Percentiles rank a stretch among this genome's conserved stretches.
Evolutionary conservation across 768 basidiomycete genomes (phyloP).

Genomic region (Rhizopogon roseolus): DNA sequence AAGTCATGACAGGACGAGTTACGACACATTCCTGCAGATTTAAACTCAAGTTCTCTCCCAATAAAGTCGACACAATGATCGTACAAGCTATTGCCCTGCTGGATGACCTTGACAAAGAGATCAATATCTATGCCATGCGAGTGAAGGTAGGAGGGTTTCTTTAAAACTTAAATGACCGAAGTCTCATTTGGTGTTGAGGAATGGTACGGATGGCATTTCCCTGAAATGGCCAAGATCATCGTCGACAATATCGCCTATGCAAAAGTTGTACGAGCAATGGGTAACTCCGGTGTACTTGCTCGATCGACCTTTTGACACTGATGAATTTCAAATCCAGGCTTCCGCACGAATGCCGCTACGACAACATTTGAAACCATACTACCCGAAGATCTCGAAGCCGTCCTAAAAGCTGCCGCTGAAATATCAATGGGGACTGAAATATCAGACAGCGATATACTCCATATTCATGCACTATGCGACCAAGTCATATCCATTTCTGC

Average conservation of each 20-base stretch:
- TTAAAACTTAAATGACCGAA: neutral
- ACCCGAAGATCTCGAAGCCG: constrained; percentile 94
- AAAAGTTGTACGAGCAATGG: constrained; percentile 90
- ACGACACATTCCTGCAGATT: constrained; percentile 49
- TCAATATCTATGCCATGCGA: constrained; percentile 99
- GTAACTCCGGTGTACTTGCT: constrained; percentile 32
- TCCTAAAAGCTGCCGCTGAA: constrained; percentile 92
- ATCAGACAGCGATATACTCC: constrained; percentile 92
- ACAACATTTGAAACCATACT: constrained; percentile 88
- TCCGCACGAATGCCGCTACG: constrained; percentile 87
- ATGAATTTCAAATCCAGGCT: constrained; percentile 44
- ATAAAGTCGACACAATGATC: constrained; percentile 99
- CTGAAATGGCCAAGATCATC: constrained; percentile 98
- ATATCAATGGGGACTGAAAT: constrained; percentile 99
- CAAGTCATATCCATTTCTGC: constrained; percentile 96
- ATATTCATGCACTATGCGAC: constrained; percentile 95
- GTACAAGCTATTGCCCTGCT: constrained; percentile 97
- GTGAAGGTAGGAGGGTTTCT: constrained; percentile 68
- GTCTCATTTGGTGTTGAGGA: constrained; percentile 49
- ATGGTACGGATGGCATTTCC: constrained; percentile 99
- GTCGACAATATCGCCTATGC: constrained; percentile 97
- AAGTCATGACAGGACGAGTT: constrained; percentile 4
- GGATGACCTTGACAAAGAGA: constrained; percentile 98
- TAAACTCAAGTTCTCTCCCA: constrained; percentile 99
- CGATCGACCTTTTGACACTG: neutral